A percentile compares a stretch with the other conserved stretches of the same genome.
These are phyloP conservation scores for Wickerhamiella musiphila DNA, from an alignment of 805 yeast species.

Conservation along the genomic window DNA sequence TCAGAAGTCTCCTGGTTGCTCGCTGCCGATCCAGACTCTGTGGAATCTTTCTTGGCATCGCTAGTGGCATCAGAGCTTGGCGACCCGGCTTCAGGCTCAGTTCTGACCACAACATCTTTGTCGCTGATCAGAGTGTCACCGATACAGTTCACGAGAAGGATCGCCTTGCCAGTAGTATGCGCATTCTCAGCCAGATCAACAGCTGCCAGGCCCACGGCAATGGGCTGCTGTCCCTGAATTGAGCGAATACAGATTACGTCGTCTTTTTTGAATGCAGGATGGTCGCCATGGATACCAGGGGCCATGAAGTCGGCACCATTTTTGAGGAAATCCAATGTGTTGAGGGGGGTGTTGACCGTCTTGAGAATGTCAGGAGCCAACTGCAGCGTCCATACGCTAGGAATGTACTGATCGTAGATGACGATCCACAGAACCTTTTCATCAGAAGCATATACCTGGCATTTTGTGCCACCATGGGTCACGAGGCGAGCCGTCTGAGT, in stretches of 20 bases:
- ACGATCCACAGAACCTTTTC: constrained; percentile 63
- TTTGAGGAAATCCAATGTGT: constrained; percentile 49
- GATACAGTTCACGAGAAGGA: constrained; percentile 44
- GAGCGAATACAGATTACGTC: constrained; percentile 56
- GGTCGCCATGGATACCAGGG: constrained; percentile 34
- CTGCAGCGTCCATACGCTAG: constrained; percentile 61
- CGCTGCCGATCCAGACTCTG: constrained; percentile 3
- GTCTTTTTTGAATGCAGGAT: constrained; percentile 36
- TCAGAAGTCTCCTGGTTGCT: constrained; percentile 1
- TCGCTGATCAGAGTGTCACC: constrained; percentile 49
- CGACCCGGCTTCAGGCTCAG: constrained; percentile 5
- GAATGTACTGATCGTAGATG: constrained; percentile 26
- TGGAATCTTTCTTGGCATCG: constrained; percentile 9
- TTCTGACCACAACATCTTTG: constrained; percentile 27
- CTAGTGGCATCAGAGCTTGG: constrained; percentile 3
- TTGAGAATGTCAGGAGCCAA: constrained; percentile 49
- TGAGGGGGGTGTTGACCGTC: constrained; percentile 48
- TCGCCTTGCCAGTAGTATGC: constrained; percentile 51
- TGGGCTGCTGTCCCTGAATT: constrained; percentile 22
- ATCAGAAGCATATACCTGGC: constrained; percentile 43
- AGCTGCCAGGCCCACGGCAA: constrained; percentile 15
- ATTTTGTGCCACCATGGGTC: constrained; percentile 31
- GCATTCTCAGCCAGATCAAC: constrained; percentile 29
- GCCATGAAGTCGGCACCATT: constrained; percentile 52
- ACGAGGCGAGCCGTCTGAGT: constrained; percentile 50